Base-by-base conservation (phyloP, 2,329 filamentous ascomycete species). In the Acrodontium crateriforme region DNA sequence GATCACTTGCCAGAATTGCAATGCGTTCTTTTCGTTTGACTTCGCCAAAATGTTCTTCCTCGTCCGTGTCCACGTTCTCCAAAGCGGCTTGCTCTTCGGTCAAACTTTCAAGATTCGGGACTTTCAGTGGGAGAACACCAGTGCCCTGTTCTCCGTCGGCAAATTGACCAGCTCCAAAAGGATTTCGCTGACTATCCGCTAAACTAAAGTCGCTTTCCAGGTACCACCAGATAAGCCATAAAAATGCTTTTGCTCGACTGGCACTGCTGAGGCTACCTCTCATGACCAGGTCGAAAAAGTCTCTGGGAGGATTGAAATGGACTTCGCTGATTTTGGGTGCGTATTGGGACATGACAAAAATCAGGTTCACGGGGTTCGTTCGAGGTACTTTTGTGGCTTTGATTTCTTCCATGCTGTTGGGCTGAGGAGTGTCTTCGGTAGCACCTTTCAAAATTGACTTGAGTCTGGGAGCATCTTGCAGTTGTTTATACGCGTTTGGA, bases 191-290 rank as follows among this genome's bases (percentile, higher is more conserved):
- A 24, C 83, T 87, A 31, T 81, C 83, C 45, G 93, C 81, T 42
- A 78, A 74, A 0, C 81, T 81, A 42, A 94, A 95, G 51, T 94
- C 83, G 16, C 85, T 93, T 53, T 98, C 89, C 11, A 98, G 68
- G 49, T 98, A 95, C 64, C 89, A 94, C 89, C 89, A 98, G 74
- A 98, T 91, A 38, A 98, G 63, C 89, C 89, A 98, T 12, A 98
- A 60, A 44, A 98, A 98, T 1, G 87, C 87, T 24, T 63, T 74
- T 1, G 89, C 85, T 37, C 89, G 72, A 36, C 82, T 92, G 41
- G 65, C 60, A 54, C 85, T 95, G 32, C 76, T 82, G 35, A 83
- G 69, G 14, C 80, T 78, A 2, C 77, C 76, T 48, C 82, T 77
- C 85, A 95, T 95, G 44, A 98, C 78, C 10, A 98, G 69, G 46